A percentile compares a stretch with the other conserved stretches of the same genome.
These are phyloP conservation scores for Lyophyllum shimeji DNA, from an alignment of 768 basidiomycete genomes.

Conservation along the genomic window DNA sequence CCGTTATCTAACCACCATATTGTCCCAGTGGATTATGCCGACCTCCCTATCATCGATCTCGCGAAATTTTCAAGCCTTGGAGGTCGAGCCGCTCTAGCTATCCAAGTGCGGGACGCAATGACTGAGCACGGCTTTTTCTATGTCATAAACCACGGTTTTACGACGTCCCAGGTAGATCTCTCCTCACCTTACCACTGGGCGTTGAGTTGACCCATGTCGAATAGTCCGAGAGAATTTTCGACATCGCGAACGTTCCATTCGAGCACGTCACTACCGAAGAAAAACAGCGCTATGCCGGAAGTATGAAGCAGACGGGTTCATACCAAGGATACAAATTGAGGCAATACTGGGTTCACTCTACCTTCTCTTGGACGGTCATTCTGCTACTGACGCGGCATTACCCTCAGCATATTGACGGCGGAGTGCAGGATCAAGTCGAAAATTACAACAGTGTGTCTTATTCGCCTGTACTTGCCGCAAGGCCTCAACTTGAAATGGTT, in stretches of 20 bases:
- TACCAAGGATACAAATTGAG: slow-evolving; percentile 55
- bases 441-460: slow-evolving; percentile 53
- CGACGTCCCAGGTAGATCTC: slow-evolving; percentile 31
- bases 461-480: neutral
- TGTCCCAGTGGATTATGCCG: slow-evolving; percentile 37
- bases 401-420: slow-evolving; percentile 18
- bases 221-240: slow-evolving; percentile 45
- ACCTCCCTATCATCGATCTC: slow-evolving; percentile 54
- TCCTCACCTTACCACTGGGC: neutral
- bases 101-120: slow-evolving; percentile 46
- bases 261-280: slow-evolving; percentile 38
- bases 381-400: neutral
- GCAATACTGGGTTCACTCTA: slow-evolving; percentile 46
- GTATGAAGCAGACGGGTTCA: slow-evolving; percentile 42
- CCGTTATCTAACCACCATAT: neutral
- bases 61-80: slow-evolving; percentile 36
- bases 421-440: slow-evolving; percentile 63
- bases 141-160: slow-evolving; percentile 47
- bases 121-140: slow-evolving; percentile 46
- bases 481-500: neutral
- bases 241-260: slow-evolving; percentile 47
- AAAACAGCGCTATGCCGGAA: slow-evolving; percentile 37
- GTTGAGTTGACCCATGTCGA: neutral
- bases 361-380: neutral
- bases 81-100: slow-evolving; percentile 35